Conservation (phyloP, 2,329 filamentous ascomycete genomes). For the Penicillium sp. region DNA sequence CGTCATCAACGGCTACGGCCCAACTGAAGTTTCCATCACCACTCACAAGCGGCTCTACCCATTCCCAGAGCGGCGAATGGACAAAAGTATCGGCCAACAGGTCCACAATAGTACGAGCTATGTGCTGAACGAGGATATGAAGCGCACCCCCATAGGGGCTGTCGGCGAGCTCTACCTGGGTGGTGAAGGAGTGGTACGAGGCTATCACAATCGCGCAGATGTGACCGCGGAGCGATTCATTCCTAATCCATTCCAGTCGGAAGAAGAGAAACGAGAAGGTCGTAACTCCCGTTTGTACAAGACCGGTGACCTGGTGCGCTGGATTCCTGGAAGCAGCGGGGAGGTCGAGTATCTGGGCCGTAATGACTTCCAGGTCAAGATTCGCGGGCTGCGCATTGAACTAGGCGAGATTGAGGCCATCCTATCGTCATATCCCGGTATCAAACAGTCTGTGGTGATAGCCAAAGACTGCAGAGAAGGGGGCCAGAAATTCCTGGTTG, state of each 20-base stretch:
- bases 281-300: conserved; percentile 30
- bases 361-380: conserved; percentile 36
- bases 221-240: conserved; percentile 28
- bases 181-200: conserved; percentile 40
- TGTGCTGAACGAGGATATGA: conserved; percentile 12
- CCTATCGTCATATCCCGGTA: background rate
- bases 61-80: background rate
- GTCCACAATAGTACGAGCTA: conserved; percentile 13
- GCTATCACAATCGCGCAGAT: conserved; percentile 35
- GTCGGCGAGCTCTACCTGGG: conserved; percentile 45
- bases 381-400: conserved; percentile 38
- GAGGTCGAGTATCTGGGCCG: conserved; percentile 32
- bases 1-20: background rate
- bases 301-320: conserved; percentile 36
- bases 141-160: conserved; percentile 10
- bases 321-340: conserved; percentile 27
- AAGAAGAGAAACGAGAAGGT: conserved; percentile 5
- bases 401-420: conserved; percentile 11
- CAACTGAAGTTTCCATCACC: background rate
- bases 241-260: conserved; percentile 15
- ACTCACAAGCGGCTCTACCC: background rate
- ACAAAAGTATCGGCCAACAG: conserved; percentile 9
- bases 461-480: background rate
- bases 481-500: background rate
- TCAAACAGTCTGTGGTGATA: background rate